A percentile compares a stretch with the other conserved stretches of the same genome.
These are phyloP conservation scores for Grifola frondosa DNA, from an alignment of 1,284 basidiomycete genomes.

Conservation along the genomic window DNA sequence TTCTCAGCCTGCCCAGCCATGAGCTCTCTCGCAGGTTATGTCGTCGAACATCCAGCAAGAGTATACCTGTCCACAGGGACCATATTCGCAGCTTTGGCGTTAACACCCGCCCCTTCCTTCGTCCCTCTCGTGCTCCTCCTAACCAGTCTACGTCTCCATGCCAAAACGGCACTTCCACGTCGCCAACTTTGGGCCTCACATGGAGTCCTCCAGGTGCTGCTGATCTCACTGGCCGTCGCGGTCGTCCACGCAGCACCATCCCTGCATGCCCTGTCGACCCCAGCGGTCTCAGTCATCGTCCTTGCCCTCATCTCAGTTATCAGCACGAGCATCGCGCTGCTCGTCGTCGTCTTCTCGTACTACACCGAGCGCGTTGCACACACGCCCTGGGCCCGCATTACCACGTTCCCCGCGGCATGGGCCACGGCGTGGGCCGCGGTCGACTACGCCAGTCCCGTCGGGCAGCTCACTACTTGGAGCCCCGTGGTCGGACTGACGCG, in stretches of 20 bases:
- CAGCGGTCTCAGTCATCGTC: constrained; percentile 45
- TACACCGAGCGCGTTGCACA: constrained; percentile 26
- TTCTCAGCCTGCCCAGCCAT: not conserved
- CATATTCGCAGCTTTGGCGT: constrained; percentile 42
- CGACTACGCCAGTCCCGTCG: constrained; percentile 58
- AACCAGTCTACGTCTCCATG: constrained; percentile 49
- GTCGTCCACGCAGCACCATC: constrained; percentile 51
- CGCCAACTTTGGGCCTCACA: constrained; percentile 33
- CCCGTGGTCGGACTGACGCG: constrained; percentile 50
- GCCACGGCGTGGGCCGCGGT: constrained; percentile 54
- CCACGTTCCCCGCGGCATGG: constrained; percentile 71
- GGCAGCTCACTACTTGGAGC: constrained; percentile 69
- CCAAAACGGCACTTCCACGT: constrained; percentile 42
- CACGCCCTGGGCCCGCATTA: constrained; percentile 43
- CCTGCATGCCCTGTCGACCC: constrained; percentile 54
- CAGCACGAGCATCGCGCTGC: constrained; percentile 46
- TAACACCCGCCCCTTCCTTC: constrained; percentile 51
- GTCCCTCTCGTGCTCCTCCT: constrained; percentile 50
- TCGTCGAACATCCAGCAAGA: constrained; percentile 11
- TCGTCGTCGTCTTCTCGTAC: constrained; percentile 40
- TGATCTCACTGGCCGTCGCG: constrained; percentile 46
- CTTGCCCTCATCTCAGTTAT: constrained; percentile 41
- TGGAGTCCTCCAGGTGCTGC: constrained; percentile 37
- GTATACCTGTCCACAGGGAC: constrained; percentile 40
- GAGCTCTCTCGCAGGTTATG: constrained; percentile 8